Evolutionary conservation across 2,329 filamentous ascomycete species (phyloP).

Genomic region (Magnaporthiopsis incrustans): DNA sequence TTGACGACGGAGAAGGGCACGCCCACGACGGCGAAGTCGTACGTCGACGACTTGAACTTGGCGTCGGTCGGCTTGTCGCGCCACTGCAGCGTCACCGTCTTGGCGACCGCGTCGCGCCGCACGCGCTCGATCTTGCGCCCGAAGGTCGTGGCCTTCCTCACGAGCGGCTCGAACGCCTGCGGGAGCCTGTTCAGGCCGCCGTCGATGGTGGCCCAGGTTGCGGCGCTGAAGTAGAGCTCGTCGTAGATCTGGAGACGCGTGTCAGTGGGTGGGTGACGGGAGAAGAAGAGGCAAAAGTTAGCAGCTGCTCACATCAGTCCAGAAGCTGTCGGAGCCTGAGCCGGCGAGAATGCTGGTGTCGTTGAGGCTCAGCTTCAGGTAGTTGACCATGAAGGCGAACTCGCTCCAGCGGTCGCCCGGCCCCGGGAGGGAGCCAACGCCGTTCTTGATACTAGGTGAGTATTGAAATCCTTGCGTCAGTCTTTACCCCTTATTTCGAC

Average conservation of each 20-base stretch:
- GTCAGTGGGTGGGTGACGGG: background rate
- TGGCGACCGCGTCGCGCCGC: constrained; percentile 37
- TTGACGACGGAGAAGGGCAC: constrained; percentile 58
- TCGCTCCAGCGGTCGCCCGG: constrained; percentile 59
- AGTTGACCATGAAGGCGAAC: constrained; percentile 52
- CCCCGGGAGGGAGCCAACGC: constrained; percentile 17
- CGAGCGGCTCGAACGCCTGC: constrained; percentile 52
- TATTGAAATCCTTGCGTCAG: background rate
- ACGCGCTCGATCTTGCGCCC: constrained; percentile 49
- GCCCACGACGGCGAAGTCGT: constrained; percentile 60
- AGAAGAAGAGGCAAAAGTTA: background rate
- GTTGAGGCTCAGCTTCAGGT: constrained; percentile 44
- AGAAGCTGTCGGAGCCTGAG: constrained; percentile 35
- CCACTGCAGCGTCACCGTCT: constrained; percentile 52
- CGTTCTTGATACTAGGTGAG: constrained; percentile 16
- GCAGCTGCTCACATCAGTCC: constrained; percentile 29
- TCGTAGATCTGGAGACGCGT: constrained; percentile 39
- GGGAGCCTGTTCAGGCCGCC: constrained; percentile 48
- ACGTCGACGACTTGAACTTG: constrained; percentile 38
- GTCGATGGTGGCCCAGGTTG: constrained; percentile 58
- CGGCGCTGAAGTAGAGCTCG: constrained; percentile 50
- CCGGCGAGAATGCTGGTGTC: constrained; percentile 42
- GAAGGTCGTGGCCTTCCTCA: constrained; percentile 48
- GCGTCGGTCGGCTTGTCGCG: constrained; percentile 32
- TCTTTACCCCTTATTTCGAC: constrained; percentile 2